Evolutionary conservation across 805 yeast species (phyloP), one percentile per base, ranked within the genome.

Genomic region (Myxozyma lipomycoides): DNA sequence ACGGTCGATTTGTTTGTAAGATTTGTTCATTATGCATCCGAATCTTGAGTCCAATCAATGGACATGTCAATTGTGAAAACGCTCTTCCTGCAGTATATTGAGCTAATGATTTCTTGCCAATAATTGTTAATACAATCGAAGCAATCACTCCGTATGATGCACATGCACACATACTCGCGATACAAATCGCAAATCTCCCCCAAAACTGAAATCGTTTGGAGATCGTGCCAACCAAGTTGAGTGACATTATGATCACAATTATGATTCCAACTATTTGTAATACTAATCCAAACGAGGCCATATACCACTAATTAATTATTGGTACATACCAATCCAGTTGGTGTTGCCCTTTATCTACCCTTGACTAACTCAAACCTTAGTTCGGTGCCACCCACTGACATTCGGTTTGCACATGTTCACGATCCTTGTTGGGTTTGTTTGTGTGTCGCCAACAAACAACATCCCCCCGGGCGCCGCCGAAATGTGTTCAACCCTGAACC

Each of bases 71-170:
- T 56, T 71, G 65, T 67, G 86, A 84, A 65, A 86, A 90, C 40
- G 83, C 84, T 56, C 95, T 75, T 1, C 96, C 98, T 9, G 91
- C 87, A 19, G 89, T 73, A 80, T 89, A 89, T 70, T 93, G 98
- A 1, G 95, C 81, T 43, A 89, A 74, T 48, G 84, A 82, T 60
- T 79, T 82, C 66, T 85, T 85, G 22, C 96, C 95, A 15, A 83
- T 58, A 4, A 88, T 46, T 1, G 86, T 71, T 45, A 88, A 73
- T 4, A 79, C 55, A 1, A 86, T 65, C 1, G 97, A 88, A 21
- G 89, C 86, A 7, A 85, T 45, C 1, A 86, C 86, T 51, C 96
- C 96, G 15, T 12, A 35, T 15, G 38, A n/a, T 21, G 19, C 19
- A 32, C 23, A 51, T 17, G 38, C 38, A 15, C 15, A 35, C 26